phyloP scores from a whole-genome alignment of 768 basidiomycete species.

The Sistotremastrum niveocremeum region DNA sequence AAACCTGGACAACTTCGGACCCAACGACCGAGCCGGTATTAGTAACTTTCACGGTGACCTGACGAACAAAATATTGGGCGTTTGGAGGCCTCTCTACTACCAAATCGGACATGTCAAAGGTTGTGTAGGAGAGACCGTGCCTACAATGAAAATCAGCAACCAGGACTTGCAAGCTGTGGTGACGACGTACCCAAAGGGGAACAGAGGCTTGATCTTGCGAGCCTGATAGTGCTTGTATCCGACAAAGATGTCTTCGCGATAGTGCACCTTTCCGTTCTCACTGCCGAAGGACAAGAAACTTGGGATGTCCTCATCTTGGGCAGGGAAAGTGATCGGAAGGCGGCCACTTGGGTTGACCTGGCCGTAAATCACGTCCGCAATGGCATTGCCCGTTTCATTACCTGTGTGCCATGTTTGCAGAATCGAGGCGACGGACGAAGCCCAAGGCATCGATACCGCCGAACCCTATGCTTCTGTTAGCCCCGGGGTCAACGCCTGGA shows the following conservation, averaged over 20 bases:
- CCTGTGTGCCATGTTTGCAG: constrained; percentile 56
- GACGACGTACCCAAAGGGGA: constrained; percentile 49
- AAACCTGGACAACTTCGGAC: constrained; percentile 55
- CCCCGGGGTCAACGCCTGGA: neutral
- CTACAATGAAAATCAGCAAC: constrained; percentile 19
- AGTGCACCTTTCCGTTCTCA: constrained; percentile 40
- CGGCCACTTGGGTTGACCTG: constrained; percentile 46
- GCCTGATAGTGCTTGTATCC: constrained; percentile 61
- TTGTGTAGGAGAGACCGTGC: constrained; percentile 65
- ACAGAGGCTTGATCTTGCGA: constrained; percentile 38
- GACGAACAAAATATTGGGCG: constrained; percentile 19
- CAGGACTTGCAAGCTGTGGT: neutral
- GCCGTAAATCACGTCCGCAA: constrained; percentile 53
- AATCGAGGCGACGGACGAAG: constrained; percentile 36
- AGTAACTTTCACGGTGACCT: constrained; percentile 33
- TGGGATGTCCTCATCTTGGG: constrained; percentile 46
- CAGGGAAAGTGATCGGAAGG: constrained; percentile 48
- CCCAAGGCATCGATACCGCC: constrained; percentile 66
- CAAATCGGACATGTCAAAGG: constrained; percentile 42
- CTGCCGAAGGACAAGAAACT: constrained; percentile 43
- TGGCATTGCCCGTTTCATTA: constrained; percentile 51
- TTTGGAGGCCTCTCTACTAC: constrained; percentile 14
- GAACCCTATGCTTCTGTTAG: constrained; percentile 32
- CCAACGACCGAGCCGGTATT: constrained; percentile 43
- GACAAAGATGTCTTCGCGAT: constrained; percentile 50